Evolutionary conservation across 371 early-diverging fungal genomes (phyloP).

Genomic region (Mortierella sp.): DNA sequence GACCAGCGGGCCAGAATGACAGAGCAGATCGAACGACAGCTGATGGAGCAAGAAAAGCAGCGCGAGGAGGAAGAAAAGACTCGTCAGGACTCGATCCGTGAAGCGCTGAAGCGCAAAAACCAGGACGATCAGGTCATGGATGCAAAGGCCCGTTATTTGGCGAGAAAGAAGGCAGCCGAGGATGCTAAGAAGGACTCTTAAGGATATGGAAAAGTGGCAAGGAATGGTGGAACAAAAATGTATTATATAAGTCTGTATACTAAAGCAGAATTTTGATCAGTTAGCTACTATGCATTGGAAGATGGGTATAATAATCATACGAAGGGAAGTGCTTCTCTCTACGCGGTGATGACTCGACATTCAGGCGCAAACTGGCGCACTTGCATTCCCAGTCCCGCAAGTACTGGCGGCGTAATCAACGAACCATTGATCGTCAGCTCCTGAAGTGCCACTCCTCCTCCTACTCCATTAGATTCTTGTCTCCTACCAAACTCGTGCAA

Average conservation of each 20-base stretch:
- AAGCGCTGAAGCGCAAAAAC: slow-evolving; percentile 70
- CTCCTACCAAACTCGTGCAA: too few species aligned
- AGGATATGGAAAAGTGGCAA: neutral
- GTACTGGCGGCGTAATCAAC: slow-evolving; percentile 8
- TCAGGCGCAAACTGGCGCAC: slow-evolving; percentile 6
- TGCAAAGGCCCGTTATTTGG: slow-evolving; percentile 82
- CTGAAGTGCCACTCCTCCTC: slow-evolving; percentile 13
- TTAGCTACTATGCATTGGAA: too few species aligned
- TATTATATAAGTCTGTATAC: neutral
- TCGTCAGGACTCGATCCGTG: slow-evolving; percentile 64
- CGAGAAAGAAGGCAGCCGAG: slow-evolving; percentile 69
- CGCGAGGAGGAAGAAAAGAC: slow-evolving; percentile 62
- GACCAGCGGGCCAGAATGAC: slow-evolving; percentile 66
- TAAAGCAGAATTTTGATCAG: too few species aligned
- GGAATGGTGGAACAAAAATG: neutral
- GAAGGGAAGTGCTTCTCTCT: too few species aligned
- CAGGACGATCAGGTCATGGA: slow-evolving; percentile 78
- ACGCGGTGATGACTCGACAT: slow-evolving; percentile 5
- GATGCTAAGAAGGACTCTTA: slow-evolving; percentile 15
- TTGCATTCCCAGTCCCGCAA: neutral
- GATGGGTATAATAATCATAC: neutral
- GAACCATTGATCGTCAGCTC: slow-evolving; percentile 18
- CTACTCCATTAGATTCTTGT: too few species aligned
- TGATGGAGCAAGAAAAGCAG: slow-evolving; percentile 63
- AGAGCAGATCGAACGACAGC: slow-evolving; percentile 54